Evolutionary conservation across 2,329 filamentous ascomycete genomes (phyloP).

Genomic region (Talaromyces pinophilus): DNA sequence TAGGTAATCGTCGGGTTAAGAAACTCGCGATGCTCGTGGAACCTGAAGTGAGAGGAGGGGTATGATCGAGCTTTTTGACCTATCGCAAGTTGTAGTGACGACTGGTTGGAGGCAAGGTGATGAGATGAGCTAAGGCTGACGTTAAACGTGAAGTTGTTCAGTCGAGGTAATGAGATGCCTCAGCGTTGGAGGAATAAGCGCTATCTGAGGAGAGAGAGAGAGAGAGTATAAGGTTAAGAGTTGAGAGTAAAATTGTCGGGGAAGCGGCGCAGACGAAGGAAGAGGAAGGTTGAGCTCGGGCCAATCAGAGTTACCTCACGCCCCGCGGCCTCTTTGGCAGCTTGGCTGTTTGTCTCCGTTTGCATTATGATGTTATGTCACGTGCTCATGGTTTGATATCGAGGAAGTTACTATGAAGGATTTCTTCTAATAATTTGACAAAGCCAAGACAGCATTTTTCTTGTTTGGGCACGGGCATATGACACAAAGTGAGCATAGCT

Average conservation of each 20-base stretch:
- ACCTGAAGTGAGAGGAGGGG: background rate
- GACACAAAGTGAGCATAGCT: background rate
- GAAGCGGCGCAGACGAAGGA: background rate
- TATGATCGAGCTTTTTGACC: background rate
- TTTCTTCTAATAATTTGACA: background rate
- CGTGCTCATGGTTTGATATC: background rate
- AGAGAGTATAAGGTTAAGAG: background rate
- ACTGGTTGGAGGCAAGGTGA: background rate
- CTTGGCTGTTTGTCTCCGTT: background rate
- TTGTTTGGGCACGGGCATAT: background rate
- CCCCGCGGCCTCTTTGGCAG: background rate
- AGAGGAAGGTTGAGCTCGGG: background rate
- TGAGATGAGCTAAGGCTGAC: background rate
- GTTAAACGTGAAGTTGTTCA: background rate
- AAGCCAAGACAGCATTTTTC: background rate
- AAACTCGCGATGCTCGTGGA: background rate
- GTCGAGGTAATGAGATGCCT: background rate
- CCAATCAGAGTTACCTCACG: conserved; percentile 10
- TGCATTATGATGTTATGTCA: background rate
- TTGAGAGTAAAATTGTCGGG: background rate
- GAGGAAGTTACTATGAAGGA: background rate
- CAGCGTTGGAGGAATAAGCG: background rate
- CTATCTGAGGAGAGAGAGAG: background rate
- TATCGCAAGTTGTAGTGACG: background rate
- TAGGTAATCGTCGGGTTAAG: background rate